Percentiles rank a stretch among this genome's conserved stretches.
phyloP scores from a whole-genome alignment of 2,329 filamentous ascomycete species.

The Pseudocercospora vitis region DNA sequence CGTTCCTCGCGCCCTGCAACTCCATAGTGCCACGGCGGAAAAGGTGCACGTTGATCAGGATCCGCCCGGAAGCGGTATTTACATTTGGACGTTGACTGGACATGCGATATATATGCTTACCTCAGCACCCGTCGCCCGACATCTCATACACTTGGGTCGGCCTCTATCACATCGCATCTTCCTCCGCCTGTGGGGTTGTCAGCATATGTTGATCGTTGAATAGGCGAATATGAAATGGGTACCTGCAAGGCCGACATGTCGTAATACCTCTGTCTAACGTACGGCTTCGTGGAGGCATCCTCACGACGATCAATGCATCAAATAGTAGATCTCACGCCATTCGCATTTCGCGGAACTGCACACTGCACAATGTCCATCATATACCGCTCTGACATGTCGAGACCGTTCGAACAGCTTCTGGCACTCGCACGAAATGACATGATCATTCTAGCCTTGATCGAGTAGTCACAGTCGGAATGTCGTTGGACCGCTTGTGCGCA shows the following conservation, averaged over 20 bases:
- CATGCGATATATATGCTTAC: slow-evolving; percentile 18
- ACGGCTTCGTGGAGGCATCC: slow-evolving; percentile 17
- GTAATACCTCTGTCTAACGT: slow-evolving; percentile 21
- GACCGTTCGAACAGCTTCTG: too few relatives aligned
- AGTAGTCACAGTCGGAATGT: slow-evolving; percentile 13
- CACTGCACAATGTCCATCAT: background rate
- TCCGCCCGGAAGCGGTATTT: too few relatives aligned
- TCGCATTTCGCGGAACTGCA: too few relatives aligned
- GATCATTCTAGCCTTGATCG: slow-evolving; percentile 5
- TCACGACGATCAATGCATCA: background rate
- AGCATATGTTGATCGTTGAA: background rate
- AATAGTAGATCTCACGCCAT: too few relatives aligned
- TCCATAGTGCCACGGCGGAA: too few relatives aligned
- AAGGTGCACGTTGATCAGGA: too few relatives aligned
- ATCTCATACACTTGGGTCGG: slow-evolving; percentile 20
- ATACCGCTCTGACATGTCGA: background rate
- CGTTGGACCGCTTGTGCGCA: background rate
- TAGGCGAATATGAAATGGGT: background rate
- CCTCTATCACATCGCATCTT: slow-evolving; percentile 23
- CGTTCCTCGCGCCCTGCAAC: too few relatives aligned
- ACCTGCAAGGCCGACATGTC: slow-evolving; percentile 25
- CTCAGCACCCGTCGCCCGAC: slow-evolving; percentile 19
- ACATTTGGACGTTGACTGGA: too few relatives aligned
- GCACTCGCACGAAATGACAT: too few relatives aligned
- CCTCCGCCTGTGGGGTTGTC: slow-evolving; percentile 15